Evolutionary conservation across 2,329 filamentous ascomycete species (phyloP).

Genomic region (Penicillium sp.): DNA sequence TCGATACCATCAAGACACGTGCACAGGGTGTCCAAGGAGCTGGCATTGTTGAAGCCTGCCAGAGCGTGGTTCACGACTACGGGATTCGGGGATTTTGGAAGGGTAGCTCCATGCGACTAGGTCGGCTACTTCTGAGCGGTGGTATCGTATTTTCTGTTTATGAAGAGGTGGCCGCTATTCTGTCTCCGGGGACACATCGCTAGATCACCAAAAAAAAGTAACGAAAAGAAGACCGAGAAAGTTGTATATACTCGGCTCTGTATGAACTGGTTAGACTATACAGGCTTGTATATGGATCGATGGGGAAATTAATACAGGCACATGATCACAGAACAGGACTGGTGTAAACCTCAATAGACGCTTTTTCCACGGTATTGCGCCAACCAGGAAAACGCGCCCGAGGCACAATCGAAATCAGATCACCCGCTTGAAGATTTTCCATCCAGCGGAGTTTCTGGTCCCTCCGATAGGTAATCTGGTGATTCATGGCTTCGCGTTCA

Average conservation of each 20-base stretch:
- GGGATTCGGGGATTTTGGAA: conserved; percentile 64
- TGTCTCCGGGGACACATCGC: conserved; percentile 38
- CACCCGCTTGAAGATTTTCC: not conserved
- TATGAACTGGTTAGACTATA: not conserved
- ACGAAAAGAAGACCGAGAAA: no score
- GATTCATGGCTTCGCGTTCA: not conserved
- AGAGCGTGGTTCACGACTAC: conserved; percentile 37
- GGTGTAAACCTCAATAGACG: conserved; percentile 10
- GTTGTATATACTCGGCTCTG: no score
- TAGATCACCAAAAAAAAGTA: not conserved
- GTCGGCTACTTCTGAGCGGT: conserved; percentile 63
- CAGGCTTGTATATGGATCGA: not conserved
- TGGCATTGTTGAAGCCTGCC: no score
- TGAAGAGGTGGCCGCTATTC: conserved; percentile 54
- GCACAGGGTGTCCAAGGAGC: no score
- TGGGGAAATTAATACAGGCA: not conserved
- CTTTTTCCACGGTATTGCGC: conserved; percentile 4
- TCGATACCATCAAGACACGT: no score
- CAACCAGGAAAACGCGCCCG: conserved; percentile 5
- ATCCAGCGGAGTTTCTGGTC: not conserved
- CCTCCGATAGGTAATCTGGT: not conserved
- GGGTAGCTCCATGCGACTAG: conserved; percentile 66
- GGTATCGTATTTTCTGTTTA: conserved; percentile 65
- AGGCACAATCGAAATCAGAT: conserved; percentile 7
- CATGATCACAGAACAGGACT: not conserved